These are phyloP conservation scores for Orbilia ellipsospora DNA, from an alignment of 2,329 filamentous ascomycete species.

Conservation along the genomic window DNA sequence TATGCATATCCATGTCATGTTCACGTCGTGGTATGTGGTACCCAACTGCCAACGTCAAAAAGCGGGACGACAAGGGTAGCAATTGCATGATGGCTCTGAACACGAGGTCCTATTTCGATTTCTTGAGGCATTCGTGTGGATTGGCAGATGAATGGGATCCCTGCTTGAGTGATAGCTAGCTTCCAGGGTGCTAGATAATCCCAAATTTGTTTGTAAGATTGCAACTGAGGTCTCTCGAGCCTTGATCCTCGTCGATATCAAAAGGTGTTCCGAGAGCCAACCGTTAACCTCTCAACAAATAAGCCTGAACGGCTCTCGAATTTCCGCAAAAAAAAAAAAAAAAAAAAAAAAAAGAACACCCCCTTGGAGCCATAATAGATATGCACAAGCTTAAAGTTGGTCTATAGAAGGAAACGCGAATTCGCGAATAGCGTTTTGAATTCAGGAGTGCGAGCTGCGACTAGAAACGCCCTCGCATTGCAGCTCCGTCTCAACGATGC, in stretches of 20 bases:
- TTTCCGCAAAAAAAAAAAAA: constrained; percentile 31
- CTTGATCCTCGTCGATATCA: constrained; percentile 55
- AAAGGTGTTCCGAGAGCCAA: constrained; percentile 10
- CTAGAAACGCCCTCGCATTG: constrained; percentile 22
- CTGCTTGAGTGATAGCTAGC: constrained; percentile 25
- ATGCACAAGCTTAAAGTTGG: too few relatives aligned
- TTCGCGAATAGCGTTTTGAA: too few relatives aligned
- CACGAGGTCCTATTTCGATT: not conserved
- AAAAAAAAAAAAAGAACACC: not conserved
- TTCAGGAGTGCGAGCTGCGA: not conserved
- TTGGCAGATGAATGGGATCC: constrained; percentile 25
- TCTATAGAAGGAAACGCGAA: too few relatives aligned
- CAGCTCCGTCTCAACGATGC: constrained; percentile 27
- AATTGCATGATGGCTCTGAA: not conserved
- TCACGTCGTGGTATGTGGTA: too few relatives aligned
- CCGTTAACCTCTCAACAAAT: constrained; percentile 15
- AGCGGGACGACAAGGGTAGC: too few relatives aligned
- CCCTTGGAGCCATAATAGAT: too few relatives aligned
- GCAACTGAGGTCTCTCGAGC: constrained; percentile 36
- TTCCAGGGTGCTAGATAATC: constrained; percentile 30
- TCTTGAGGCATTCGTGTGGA: not conserved
- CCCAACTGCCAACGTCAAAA: too few relatives aligned
- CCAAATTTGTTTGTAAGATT: constrained; percentile 41
- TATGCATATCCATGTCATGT: too few relatives aligned
- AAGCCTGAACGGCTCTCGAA: constrained; percentile 28